phyloP scores from a whole-genome alignment of 2,329 filamentous ascomycete genomes.

The Conoideocrella luteorostrata region DNA sequence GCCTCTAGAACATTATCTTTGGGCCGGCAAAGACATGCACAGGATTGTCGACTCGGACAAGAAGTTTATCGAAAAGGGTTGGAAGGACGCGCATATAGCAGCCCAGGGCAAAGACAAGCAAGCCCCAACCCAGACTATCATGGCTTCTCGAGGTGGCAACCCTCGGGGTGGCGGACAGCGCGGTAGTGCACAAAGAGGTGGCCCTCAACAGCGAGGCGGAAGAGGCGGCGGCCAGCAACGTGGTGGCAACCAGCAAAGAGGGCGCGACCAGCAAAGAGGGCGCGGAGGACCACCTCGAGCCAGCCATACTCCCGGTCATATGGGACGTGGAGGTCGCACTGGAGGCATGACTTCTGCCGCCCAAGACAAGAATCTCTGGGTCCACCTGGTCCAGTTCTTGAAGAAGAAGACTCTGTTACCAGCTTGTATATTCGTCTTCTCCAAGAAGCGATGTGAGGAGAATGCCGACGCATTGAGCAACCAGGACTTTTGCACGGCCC shows the following conservation, averaged over 20 bases:
- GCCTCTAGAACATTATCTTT: constrained; percentile 90
- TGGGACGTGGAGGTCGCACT: constrained; percentile 78
- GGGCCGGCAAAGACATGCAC: constrained; percentile 86
- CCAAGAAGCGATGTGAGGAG: constrained; percentile 94
- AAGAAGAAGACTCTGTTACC: constrained; percentile 82
- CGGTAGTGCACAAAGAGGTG: constrained; percentile 39
- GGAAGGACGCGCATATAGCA: constrained; percentile 86
- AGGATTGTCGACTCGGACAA: constrained; percentile 95
- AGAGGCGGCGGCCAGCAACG: constrained; percentile 27
- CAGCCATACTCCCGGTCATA: constrained; percentile 68
- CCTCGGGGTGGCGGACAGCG: constrained; percentile 28
- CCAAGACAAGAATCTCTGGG: constrained; percentile 95
- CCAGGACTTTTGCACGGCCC: constrained; percentile 86
- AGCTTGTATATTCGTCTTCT: constrained; percentile 97
- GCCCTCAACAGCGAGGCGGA: constrained; percentile 37
- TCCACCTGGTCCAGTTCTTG: constrained; percentile 86
- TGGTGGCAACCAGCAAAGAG: constrained; percentile 47
- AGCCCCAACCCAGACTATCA: constrained; percentile 34
- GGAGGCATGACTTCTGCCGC: constrained; percentile 83
- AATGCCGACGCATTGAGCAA: constrained; percentile 94
- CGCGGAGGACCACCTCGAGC: constrained; percentile 48
- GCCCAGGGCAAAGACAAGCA: constrained; percentile 77
- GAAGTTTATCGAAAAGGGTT: constrained; percentile 83
- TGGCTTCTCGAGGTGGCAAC: constrained; percentile 32
- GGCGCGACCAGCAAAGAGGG: constrained; percentile 48